These are phyloP conservation scores for Nemophila menziesii DNA, from an alignment of 257 asterid genomes.

Conservation along the genomic window DNA sequence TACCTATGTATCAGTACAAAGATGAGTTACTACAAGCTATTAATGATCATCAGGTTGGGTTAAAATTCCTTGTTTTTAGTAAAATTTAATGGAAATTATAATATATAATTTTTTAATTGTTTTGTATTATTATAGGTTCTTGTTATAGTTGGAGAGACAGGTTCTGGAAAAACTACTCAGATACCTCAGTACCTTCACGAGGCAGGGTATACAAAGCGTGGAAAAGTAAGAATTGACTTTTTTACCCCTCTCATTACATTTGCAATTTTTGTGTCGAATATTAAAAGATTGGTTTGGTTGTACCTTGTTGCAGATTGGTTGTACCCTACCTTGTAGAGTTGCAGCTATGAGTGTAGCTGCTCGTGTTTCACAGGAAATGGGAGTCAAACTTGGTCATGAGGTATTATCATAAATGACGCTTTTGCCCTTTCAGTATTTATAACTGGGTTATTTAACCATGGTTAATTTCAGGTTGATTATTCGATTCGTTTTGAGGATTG, in stretches of 20 bases:
- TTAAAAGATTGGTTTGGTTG: not conserved
- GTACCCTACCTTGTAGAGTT: conserved; percentile 94
- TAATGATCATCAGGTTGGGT: conserved; percentile 62
- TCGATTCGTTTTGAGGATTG: conserved; percentile 95
- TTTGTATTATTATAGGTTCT: conserved; percentile 52
- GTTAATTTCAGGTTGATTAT: conserved; percentile 56
- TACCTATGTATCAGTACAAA: conserved; percentile 68
- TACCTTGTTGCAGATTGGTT: conserved; percentile 52
- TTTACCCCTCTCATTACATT: no score
- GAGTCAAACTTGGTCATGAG: conserved; percentile 98
- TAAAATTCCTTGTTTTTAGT: not conserved
- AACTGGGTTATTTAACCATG: not conserved
- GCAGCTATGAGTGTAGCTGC: conserved; percentile 99
- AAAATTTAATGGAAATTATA: no score
- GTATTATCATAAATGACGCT: conserved; percentile 18
- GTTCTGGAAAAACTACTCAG: conserved; percentile 93
- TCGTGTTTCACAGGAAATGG: conserved; percentile 97
- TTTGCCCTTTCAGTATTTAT: not conserved
- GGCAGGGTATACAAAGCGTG: conserved; percentile 69
- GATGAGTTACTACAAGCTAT: conserved; percentile 74
- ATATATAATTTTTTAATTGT: conserved; percentile 3
- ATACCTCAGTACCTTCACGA: conserved; percentile 94
- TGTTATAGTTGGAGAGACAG: conserved; percentile 93
- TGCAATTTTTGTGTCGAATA: not conserved
- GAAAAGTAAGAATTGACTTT: conserved; percentile 44